Percentiles rank a stretch among this genome's conserved stretches.
Evolutionary conservation across 129 eudicot species (phyloP).

Genomic region (Lactuca saligna): DNA sequence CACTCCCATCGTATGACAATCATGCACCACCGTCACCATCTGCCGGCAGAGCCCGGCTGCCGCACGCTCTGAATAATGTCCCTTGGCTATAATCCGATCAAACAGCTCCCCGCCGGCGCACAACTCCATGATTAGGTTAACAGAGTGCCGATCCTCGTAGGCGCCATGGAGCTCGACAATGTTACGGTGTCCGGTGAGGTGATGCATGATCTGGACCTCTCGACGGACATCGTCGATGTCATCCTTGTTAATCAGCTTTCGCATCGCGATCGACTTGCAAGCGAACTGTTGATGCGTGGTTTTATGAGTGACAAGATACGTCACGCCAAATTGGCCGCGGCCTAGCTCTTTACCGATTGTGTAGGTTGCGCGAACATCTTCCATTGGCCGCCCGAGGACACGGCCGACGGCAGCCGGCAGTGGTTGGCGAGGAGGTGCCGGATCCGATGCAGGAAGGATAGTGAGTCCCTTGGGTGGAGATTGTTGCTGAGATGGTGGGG

Average conservation of each 20-base stretch:
- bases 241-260: constrained; percentile 69
- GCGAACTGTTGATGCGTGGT: constrained; percentile 59
- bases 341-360: constrained; percentile 84
- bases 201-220: constrained; percentile 99
- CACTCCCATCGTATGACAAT: constrained; percentile 96
- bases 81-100: constrained; percentile 91
- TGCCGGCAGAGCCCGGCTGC: constrained; percentile 81
- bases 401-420: constrained; percentile 55
- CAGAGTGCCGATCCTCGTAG: constrained; percentile 79
- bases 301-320: constrained; percentile 80
- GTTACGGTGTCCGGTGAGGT: constrained; percentile 88
- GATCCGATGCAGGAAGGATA: constrained; percentile 39
- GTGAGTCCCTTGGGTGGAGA: constrained; percentile 31
- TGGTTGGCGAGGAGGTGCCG: constrained; percentile 46
- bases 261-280: constrained; percentile 90
- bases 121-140: constrained; percentile 79
- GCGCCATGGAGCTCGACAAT: constrained; percentile 87
- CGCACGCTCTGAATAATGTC: constrained; percentile 95
- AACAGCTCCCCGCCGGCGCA: constrained; percentile 97
- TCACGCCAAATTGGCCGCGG: constrained; percentile 98
- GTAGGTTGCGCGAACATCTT: constrained; percentile 76
- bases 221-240: constrained; percentile 90
- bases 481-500: constrained; percentile 11
- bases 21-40: constrained; percentile 90
- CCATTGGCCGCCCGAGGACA: constrained; percentile 92